Evolutionary conservation across 2,329 filamentous ascomycete genomes (phyloP), one percentile per base, ranked within the genome.

Genomic region (Claviceps quebecensis): DNA sequence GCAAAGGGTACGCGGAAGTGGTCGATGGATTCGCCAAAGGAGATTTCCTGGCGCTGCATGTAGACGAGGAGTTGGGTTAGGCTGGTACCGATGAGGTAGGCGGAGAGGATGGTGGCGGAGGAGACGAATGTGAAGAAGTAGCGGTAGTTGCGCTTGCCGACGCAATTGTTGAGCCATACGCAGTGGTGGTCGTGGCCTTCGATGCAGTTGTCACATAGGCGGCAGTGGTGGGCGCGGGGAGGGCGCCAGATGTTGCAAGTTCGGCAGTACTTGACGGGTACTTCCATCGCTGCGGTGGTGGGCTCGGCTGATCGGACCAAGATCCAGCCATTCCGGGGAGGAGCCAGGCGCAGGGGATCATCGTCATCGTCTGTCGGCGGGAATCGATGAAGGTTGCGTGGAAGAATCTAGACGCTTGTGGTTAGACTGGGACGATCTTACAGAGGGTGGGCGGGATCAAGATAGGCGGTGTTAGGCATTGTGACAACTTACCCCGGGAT

Each of bases 101-200:
- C 63, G 0, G 83, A 78, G 17, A 96, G 75, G 37, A 96, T 58
- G 0, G 87, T 88, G n/a, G 80, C 81, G 14, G 84, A 81, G 50
- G 80, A 81, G 57, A 98, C 83, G 67, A 96, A 98, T 11, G 86
- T 79, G 65, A 97, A 96, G 69, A 98, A 98, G 67, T 91, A 97
- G 56, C 93, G 87, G 70, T 98, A 98, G 70, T 98, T 98, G 60
- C 93, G 87, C 57, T 91, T 84, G 44, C 93, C 93, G 48, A 98
- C 85, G 58, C 93, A 98, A 66, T 98, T 98, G 70, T 98, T 98
- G 56, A 98, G 79, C 93, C 93, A 98, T 16, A 97, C 90, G 62
- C 93, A 98, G 68, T 98, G 93, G 63, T 98, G 93, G 63, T 98
- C 93, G 58, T 96, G 88, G 0, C 89, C 95, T 67, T 98, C 93